Conservation (phyloP, 1,139 yeast species). For the Protomyces macrosporus region DNA sequence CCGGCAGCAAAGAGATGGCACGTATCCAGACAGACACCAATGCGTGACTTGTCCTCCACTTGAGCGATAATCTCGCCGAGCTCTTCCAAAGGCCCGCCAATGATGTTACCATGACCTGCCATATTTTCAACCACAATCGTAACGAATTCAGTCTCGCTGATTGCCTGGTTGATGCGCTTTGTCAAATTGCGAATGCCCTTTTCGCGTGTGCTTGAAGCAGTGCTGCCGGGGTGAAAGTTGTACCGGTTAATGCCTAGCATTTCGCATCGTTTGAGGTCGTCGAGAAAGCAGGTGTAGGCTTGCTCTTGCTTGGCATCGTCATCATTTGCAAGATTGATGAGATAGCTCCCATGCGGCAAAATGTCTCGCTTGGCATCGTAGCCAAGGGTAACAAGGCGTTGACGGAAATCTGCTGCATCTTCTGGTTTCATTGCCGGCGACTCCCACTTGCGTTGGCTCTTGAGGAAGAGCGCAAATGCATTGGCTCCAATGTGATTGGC, state of each 20-base stretch:
- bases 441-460: conserved; percentile 87
- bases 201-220: conserved; percentile 64
- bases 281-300: conserved; percentile 73
- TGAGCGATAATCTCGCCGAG: conserved; percentile 65
- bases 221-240: conserved; percentile 93
- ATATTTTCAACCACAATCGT: conserved; percentile 89
- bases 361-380: conserved; percentile 68
- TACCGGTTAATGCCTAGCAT: conserved; percentile 74
- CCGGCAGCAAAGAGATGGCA: conserved; percentile 58
- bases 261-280: conserved; percentile 84
- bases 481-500: conserved; percentile 71
- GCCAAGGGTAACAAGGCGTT: conserved; percentile 54
- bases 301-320: conserved; percentile 71
- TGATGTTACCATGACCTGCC: conserved; percentile 94
- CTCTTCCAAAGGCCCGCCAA: conserved; percentile 78
- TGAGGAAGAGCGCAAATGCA: conserved; percentile 83
- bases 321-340: conserved; percentile 88
- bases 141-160: conserved; percentile 65
- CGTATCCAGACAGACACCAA: conserved; percentile 65
- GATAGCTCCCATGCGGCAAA: conserved; percentile 90
- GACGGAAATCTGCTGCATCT: conserved; percentile 63
- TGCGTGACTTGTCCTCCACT: conserved; percentile 69
- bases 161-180: conserved; percentile 69
- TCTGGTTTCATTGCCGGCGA: conserved; percentile 66
- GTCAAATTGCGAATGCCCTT: conserved; percentile 67